These are phyloP conservation scores for Chrysosporium keratinophilum DNA, from an alignment of 2,329 filamentous ascomycete genomes.

Conservation along the genomic window DNA sequence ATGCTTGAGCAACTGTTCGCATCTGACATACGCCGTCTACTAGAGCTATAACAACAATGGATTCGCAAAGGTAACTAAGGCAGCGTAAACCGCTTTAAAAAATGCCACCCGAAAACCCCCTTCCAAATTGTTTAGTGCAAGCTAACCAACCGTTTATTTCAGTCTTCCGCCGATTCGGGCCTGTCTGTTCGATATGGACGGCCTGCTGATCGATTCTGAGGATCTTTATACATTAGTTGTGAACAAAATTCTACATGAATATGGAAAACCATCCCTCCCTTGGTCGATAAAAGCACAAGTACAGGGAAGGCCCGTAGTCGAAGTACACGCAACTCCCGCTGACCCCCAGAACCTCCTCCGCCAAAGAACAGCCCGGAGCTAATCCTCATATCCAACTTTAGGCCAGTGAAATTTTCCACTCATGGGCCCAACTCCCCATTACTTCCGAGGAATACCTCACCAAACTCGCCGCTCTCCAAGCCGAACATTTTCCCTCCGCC, in stretches of 20 bases:
- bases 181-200: conserved; percentile 98
- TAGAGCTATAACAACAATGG: not conserved
- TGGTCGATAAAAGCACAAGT: conserved; percentile 92
- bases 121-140: not conserved
- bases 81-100: not conserved
- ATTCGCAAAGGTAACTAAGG: not conserved
- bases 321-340: conserved; percentile 28
- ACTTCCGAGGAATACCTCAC: conserved; percentile 54
- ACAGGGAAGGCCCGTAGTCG: conserved; percentile 53
- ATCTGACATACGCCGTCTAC: too few relatives aligned
- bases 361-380: not conserved
- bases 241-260: conserved; percentile 68
- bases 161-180: conserved; percentile 74
- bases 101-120: not conserved
- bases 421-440: conserved; percentile 82
- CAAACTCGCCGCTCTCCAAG: conserved; percentile 55
- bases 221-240: conserved; percentile 77
- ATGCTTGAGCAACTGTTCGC: too few relatives aligned
- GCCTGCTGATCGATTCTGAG: conserved; percentile 86
- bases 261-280: conserved; percentile 63
- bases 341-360: too few relatives aligned
- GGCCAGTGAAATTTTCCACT: conserved; percentile 55
- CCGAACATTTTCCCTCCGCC: conserved; percentile 60
- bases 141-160: conserved; percentile 1
- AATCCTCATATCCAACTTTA: conserved; percentile 21